Evolutionary conservation across 2,329 filamentous ascomycete species (phyloP), one percentile per base, ranked within the genome.

Genomic region (Phaeosphaeria sp.): DNA sequence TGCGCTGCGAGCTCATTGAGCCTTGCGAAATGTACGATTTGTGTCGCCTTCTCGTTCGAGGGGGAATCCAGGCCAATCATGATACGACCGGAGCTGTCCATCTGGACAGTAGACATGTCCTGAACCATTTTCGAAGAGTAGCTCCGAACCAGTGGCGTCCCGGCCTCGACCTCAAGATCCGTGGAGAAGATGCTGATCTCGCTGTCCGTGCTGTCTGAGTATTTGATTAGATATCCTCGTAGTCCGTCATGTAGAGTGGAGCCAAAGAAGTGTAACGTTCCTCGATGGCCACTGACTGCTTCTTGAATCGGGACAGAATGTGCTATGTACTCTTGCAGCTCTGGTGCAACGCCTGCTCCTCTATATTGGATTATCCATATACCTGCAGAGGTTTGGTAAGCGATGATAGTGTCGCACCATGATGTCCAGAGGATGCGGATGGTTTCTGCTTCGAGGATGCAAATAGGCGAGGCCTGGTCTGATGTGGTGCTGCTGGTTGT

Each of bases 321-420:
- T 18, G n/a, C 52, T n/a, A 64, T 23, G 23, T 54, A 23, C 10
- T 36, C 21, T 18, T 36, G 52, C 53, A 72, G 68, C 0, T 44
- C 6, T 0, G 43, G 2, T 3, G 53, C 61, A 3, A 75, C 63
- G 17, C 65, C 56, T 10, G 57, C 60, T 11, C 72, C 72, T 1
- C 23, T 46, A 50, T 75, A 74, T 7, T 27, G n/a, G 7, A 67
- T 42, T 5, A 42, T 47, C 46, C 50, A 56, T 5, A 6, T n/a
- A 10, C 36, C 42, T 5, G 33, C 25, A 11, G 20, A 4, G 25
- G 55, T 27, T 33, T 17, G 15, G 15, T 56, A 39, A 0, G 55
- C 56, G 15, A 70, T 53, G 11, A 68, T 47, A 6, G 55, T 50
- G 54, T 76, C 73, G 52, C 72, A 75, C 73, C 73, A 76, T 21